Evolutionary conservation across 2,329 filamentous ascomycete species (phyloP).

Genomic region (Fusarium burgessii): DNA sequence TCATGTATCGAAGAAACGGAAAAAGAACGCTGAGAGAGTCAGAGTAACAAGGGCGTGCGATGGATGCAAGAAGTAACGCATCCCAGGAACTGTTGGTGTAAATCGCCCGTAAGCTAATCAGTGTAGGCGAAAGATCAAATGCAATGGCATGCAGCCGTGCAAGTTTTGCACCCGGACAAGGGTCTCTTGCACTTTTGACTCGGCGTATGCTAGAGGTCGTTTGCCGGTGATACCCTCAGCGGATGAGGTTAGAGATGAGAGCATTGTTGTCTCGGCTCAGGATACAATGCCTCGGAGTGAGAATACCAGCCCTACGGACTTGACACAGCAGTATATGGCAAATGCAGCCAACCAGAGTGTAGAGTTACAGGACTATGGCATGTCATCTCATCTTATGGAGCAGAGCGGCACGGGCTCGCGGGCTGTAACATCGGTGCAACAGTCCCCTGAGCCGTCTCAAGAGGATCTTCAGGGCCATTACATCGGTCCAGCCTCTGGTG

Average conservation of each 20-base stretch:
- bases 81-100: background rate
- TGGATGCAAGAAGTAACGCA: constrained; percentile 44
- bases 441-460: constrained; percentile 48
- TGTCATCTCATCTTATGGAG: constrained; percentile 18
- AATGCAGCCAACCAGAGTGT: background rate
- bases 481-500: constrained; percentile 49
- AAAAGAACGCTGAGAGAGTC: constrained; percentile 42
- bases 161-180: constrained; percentile 40
- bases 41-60: constrained; percentile 46
- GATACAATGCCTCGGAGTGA: constrained; percentile 7
- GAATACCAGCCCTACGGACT: constrained; percentile 4
- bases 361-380: constrained; percentile 13
- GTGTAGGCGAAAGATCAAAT: constrained; percentile 44
- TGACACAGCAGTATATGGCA: constrained; percentile 15
- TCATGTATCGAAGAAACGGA: constrained; percentile 35
- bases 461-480: constrained; percentile 51
- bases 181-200: constrained; percentile 42
- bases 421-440: constrained; percentile 33
- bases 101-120: constrained; percentile 17
- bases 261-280: constrained; percentile 12
- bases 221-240: constrained; percentile 37
- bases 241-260: constrained; percentile 10
- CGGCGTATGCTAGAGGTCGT: constrained; percentile 44
- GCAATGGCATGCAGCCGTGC: constrained; percentile 44
- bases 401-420: background rate